Percentiles rank a stretch among this genome's conserved stretches.
These are phyloP conservation scores for Vitis cinerea DNA, from an alignment of 164 flowering plant species.

Conservation along the genomic window DNA sequence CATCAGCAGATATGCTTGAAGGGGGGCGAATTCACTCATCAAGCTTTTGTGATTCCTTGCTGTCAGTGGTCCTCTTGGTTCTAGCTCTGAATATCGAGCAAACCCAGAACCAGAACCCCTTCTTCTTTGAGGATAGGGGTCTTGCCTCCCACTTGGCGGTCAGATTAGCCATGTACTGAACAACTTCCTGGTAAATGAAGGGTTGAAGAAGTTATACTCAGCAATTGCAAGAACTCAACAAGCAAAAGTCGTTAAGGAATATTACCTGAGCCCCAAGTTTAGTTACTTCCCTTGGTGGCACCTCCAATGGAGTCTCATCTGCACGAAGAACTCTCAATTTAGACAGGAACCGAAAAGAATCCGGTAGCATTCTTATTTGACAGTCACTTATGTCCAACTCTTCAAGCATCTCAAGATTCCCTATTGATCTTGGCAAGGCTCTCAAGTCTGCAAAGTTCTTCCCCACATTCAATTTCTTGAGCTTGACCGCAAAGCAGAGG, in stretches of 20 bases:
- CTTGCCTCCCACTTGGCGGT: conserved; percentile 20
- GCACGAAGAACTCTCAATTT: conserved; percentile 54
- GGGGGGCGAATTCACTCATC: too few species aligned
- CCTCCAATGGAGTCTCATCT: conserved; percentile 72
- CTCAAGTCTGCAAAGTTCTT: conserved; percentile 68
- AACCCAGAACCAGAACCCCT: conserved; percentile 40
- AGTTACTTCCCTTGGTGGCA: conserved; percentile 57
- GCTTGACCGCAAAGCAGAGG: conserved; percentile 53
- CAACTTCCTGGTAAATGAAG: conserved; percentile 46
- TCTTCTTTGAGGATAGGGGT: conserved; percentile 23
- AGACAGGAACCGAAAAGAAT: conserved; percentile 59
- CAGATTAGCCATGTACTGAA: conserved; percentile 52
- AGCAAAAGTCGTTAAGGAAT: not conserved
- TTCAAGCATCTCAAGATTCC: conserved; percentile 69
- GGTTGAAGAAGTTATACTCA: not conserved
- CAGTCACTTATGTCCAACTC: conserved; percentile 65
- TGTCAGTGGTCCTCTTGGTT: not conserved
- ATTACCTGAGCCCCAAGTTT: conserved; percentile 71
- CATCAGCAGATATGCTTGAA: not conserved
- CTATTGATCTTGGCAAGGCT: conserved; percentile 62
- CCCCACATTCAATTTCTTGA: conserved; percentile 54
- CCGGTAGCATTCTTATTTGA: conserved; percentile 64
- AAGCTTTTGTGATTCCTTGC: too few species aligned
- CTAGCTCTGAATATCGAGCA: conserved; percentile 12
- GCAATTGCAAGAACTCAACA: not conserved